Base-by-base conservation (phyloP, 345 rosid genomes). In the Raphanus raphanistrum region DNA sequence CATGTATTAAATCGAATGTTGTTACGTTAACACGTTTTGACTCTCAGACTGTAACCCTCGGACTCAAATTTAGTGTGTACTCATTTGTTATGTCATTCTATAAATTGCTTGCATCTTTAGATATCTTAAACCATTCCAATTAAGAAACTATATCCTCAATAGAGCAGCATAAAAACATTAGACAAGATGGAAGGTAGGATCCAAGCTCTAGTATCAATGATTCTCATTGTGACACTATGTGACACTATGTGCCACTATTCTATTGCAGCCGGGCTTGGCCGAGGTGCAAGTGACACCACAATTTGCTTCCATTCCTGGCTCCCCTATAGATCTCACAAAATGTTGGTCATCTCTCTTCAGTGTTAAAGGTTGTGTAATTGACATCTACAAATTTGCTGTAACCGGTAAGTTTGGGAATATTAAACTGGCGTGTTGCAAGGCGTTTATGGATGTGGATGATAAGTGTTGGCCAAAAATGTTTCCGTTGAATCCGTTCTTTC, bases 401-500 rank as follows among this genome's bases (percentile, higher is more conserved):
- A 61, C 55, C 33, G 70, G 70, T 50, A 63, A 73, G 70, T 73
- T 63, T 52, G 54, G 36, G 64, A 63, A 63, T 12, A 4, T 63
- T 63, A 32, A 43, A 21, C n/a, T 6, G 0, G 16, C 76, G 1
- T 78, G 77, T 59, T 78, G 81, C 68, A 78, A 78, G 31, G 72
- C 35, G 29, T 57, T 78, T 41, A 28, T 32, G 10, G 8, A 11
- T 25, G 7, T 78, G 12, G 76, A 71, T 57, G 60, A n/a, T 0
- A 78, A 66, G 10, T 78, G 81, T 72, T 78, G 76, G 73, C 66
- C 81, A 1, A 68, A 65, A 31, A 78, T 72, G 73, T 72, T 66
- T 66, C 77, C 57, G 0, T 41, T 58, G 68, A 57, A 61, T 45
- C 68, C 62, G 0, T 60, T 59, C 4, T 68, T 76, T 31, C 54